phyloP scores from a whole-genome alignment of 352 stramenopile genomes.

The Phytophthora sp. region DNA sequence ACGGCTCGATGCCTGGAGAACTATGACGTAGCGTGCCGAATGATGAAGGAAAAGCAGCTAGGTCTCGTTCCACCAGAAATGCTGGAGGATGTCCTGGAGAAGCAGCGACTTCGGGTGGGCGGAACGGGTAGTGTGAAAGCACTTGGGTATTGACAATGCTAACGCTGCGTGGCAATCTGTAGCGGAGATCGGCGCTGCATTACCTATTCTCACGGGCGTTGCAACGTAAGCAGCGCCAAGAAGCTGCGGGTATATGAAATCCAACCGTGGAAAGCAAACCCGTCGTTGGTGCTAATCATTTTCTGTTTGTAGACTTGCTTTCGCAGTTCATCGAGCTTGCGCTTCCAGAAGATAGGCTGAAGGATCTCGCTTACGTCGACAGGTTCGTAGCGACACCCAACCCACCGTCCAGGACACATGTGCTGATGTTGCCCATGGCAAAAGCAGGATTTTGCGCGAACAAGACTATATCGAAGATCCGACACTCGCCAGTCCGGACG shows the following conservation, averaged over 20 bases:
- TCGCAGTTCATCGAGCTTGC: constrained; percentile 40
- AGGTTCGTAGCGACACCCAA: no score
- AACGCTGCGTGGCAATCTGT: no score
- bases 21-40: constrained; percentile 48
- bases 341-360: constrained; percentile 25
- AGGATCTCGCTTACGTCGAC: constrained; percentile 45
- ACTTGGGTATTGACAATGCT: no score
- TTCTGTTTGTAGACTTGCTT: constrained; percentile 32
- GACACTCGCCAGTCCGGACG: constrained; percentile 37
- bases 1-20: constrained; percentile 56
- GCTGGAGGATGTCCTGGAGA: constrained; percentile 39
- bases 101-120: constrained; percentile 48
- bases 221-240: constrained; percentile 36
- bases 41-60: constrained; percentile 44
- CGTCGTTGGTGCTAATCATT: background rate
- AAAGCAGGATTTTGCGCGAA: constrained; percentile 44
- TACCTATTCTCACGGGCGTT: constrained; percentile 53
- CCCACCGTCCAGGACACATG: no score
- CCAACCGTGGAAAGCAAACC: no score
- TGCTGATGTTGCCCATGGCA: no score
- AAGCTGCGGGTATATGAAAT: constrained; percentile 42
- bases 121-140: no score
- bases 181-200: constrained; percentile 53
- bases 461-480: constrained; percentile 54
- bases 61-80: constrained; percentile 32